Conservation (phyloP, 2,329 filamentous ascomycete genomes). For the Fusarium temperatum region DNA sequence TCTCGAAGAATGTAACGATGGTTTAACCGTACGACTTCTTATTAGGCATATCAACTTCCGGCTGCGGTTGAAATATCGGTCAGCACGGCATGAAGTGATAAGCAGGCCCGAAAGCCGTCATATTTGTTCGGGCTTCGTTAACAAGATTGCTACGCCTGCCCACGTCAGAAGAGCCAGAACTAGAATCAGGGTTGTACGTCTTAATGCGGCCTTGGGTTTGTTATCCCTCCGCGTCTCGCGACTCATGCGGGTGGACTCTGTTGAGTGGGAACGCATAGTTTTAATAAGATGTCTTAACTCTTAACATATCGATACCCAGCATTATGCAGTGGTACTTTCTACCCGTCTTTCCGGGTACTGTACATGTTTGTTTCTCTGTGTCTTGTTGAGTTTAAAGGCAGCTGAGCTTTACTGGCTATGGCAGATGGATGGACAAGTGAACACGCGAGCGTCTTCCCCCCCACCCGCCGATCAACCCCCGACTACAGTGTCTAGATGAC, state of each 20-base stretch:
- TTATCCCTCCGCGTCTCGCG: conserved; percentile 9
- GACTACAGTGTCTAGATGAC: conserved; percentile 32
- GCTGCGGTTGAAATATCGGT: conserved; percentile 30
- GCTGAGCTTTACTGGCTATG: conserved; percentile 26
- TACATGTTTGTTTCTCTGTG: neutral
- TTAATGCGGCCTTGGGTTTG: conserved; percentile 19
- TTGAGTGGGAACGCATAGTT: conserved; percentile 24
- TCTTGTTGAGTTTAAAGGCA: conserved; percentile 25
- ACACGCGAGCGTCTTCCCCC: conserved; percentile 32
- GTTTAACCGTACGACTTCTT: conserved; percentile 28
- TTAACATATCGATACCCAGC: conserved; percentile 4
- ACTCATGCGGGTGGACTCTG: conserved; percentile 25
- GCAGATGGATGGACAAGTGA: conserved; percentile 27
- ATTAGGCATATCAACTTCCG: conserved; percentile 26
- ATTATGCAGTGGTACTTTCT: conserved; percentile 5
- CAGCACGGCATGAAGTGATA: conserved; percentile 17
- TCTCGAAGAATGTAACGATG: conserved; percentile 24
- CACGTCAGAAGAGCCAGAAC: conserved; percentile 22
- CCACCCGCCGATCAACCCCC: conserved; percentile 34
- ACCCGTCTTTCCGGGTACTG: neutral
- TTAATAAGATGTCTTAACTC: conserved; percentile 10
- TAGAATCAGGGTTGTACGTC: conserved; percentile 10
- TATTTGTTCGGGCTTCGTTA: neutral
- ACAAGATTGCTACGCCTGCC: conserved; percentile 4
- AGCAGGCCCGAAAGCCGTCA: conserved; percentile 12